Conservation (phyloP, 257 asterid genomes). For the Solanum chiquidenum region DNA sequence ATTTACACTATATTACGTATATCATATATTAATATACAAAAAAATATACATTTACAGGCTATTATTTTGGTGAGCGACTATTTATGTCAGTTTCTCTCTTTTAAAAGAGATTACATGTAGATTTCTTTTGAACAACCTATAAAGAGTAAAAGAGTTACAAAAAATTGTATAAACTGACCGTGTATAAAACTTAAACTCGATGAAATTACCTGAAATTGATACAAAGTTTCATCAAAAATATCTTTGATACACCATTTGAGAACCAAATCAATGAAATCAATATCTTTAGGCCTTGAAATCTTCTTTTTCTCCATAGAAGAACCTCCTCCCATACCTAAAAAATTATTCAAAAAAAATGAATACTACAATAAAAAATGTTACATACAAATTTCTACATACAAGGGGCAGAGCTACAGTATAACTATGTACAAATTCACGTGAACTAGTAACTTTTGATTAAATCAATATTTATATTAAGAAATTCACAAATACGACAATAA, state of each 20-base stretch:
- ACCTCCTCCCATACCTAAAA: background rate
- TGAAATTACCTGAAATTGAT: conserved; percentile 20
- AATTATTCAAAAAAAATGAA: background rate
- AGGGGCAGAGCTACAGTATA: background rate
- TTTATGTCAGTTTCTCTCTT: no score
- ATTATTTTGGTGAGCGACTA: background rate
- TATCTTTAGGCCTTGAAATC: background rate
- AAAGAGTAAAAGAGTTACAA: background rate
- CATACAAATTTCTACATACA: background rate
- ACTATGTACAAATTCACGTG: background rate
- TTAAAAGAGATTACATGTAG: background rate
- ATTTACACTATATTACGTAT: background rate
- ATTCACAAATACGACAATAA: background rate
- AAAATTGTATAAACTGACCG: no score
- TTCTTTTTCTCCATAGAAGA: background rate
- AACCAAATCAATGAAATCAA: conserved; percentile 16
- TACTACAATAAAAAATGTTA: background rate
- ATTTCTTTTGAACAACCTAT: background rate
- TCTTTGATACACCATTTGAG: conserved; percentile 33
- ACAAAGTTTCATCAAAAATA: conserved; percentile 24
- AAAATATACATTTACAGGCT: background rate
- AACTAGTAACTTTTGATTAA: background rate
- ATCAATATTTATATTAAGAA: background rate
- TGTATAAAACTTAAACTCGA: background rate
- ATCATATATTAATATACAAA: no score